phyloP scores from a whole-genome alignment of 352 stramenopile species.

The Thalassiosira livingstoniorum region DNA sequence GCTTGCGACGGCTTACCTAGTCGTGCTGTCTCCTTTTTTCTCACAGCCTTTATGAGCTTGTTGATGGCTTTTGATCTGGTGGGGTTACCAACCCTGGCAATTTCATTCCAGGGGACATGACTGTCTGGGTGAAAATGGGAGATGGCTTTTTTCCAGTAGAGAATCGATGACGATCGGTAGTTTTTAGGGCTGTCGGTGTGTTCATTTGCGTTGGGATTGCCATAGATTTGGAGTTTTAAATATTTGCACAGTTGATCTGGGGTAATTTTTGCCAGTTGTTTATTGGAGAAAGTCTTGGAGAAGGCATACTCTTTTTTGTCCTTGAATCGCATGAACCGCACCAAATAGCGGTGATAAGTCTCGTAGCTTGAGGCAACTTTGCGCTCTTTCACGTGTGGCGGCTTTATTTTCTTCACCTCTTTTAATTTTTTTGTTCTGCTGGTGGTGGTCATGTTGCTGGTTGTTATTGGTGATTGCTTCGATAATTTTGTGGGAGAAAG shows the following conservation, averaged over 20 bases:
- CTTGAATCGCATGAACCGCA: no score
- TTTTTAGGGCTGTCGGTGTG: conserved; percentile 3
- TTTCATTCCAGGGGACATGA: conserved; percentile 16
- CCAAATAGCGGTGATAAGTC: no score
- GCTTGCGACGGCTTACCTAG: conserved; percentile 3
- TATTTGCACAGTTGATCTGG: neutral
- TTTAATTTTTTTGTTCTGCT: no score
- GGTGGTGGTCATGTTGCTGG: no score
- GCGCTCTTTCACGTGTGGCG: no score
- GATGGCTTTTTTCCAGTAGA: conserved; percentile 44
- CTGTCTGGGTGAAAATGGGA: conserved; percentile 24
- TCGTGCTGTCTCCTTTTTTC: conserved; percentile 23
- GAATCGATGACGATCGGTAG: conserved; percentile 11
- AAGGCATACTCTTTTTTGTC: no score
- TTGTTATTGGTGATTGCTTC: no score
- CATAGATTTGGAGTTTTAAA: conserved; percentile 4
- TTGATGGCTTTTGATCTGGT: neutral
- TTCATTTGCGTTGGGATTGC: conserved; percentile 2
- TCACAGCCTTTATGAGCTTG: conserved; percentile 29
- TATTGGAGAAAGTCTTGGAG: no score
- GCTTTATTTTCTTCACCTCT: no score
- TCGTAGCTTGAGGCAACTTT: no score
- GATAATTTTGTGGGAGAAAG: no score
- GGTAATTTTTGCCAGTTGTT: no score
- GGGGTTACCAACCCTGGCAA: conserved; percentile 26